Evolutionary conservation across 1,284 basidiomycete genomes (phyloP), one percentile per base, ranked within the genome.

Genomic region (Pyrrhoderma noxium): DNA sequence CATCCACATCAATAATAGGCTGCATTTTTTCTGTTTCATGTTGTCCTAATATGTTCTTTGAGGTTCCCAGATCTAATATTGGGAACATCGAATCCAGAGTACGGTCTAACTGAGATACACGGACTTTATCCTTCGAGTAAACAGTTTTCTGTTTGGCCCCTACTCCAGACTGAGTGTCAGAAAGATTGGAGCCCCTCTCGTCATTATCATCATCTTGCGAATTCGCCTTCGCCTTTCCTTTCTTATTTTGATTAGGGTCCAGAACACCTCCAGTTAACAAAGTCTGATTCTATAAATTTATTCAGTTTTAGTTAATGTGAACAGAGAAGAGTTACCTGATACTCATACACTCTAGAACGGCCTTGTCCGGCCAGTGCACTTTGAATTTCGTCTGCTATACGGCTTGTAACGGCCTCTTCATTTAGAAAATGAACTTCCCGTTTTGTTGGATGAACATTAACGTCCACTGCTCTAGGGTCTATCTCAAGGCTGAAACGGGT

Each of bases 391-490:
- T 86, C 80, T n/a, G 88, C 82, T 45, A 99, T 81, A 5, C 71
- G 72, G 58, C 93, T 85, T 3, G 88, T 85, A 59, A 98, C 91
- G 11, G 75, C 76, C 49, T 98, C 96, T 65, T 99, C 93, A 58
- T 97, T 82, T 50, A 98, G 69, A 61, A 99, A 99, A 59, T 94
- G 91, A 0, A 97, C 93, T 65, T 98, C 94, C 36, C 89, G 86
- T 67, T 99, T 99, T 1, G 96, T 99, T 0, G 96, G 96, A 65
- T 98, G 95, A 0, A 99, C 94, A 60, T 99, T 99, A 52, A 98
- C 94, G 62, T 99, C 96, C 8, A 99, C 85, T 25, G 88, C 84
- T 34, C 81, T 77, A 0, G 94, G 92, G 52, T 93, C 83, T 57
- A 99, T 85, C 31, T 84, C 73, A 35, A 99, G 68, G 57, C 91